Base-by-base conservation (phyloP, 176 grass and related monocot genomes). In the Ampelocalamus luodianensis region DNA sequence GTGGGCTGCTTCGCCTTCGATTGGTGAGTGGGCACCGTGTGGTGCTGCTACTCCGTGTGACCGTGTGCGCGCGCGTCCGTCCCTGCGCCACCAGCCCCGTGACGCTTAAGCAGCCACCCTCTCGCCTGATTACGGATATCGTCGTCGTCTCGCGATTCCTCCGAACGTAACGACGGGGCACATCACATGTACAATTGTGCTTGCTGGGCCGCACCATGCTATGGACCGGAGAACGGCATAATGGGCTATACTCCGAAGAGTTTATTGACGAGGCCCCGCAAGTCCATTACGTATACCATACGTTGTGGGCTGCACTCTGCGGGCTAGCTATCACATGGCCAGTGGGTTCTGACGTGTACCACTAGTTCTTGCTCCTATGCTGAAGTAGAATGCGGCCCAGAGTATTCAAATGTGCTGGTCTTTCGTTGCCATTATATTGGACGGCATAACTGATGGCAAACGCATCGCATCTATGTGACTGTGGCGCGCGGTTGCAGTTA, bases 371-470 rank as follows among this genome's bases (percentile, higher is more conserved):
- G 10, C 55, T 23, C 10, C 2, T 10, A 23, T 26, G 23, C 23
- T 13, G 59, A 62, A 62, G 10, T 16, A 10, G 61, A 43, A 65
- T 24, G 17, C 8, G 9, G 76, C 55, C 24, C 14, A 20, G 17
- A 8, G 6, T 8, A 15, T 3, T 8, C 18, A 11, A 8, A 15
- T 4, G 16, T 10, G 55, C 23, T 11, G 77, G 6, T 9, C 22
- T 8, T 11, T 59, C 43, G 2, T 6, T 38, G 39, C 20, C 59
- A 81, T 81, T 42, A 74, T 56, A 66, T 74, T 87, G 48, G 68
- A 56, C 58, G 66, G 51, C 70, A 45, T 34, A 5, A 2, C 26
- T 59, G 18, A 38, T 51, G 23, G 43, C 27, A 18, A 42, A 40
- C 62, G 13, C 82, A 70, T 14, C 24, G n/a, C 12, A 44, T 5